Conservation (phyloP, 2,329 filamentous ascomycete genomes). For the Aspergillus sp. region DNA sequence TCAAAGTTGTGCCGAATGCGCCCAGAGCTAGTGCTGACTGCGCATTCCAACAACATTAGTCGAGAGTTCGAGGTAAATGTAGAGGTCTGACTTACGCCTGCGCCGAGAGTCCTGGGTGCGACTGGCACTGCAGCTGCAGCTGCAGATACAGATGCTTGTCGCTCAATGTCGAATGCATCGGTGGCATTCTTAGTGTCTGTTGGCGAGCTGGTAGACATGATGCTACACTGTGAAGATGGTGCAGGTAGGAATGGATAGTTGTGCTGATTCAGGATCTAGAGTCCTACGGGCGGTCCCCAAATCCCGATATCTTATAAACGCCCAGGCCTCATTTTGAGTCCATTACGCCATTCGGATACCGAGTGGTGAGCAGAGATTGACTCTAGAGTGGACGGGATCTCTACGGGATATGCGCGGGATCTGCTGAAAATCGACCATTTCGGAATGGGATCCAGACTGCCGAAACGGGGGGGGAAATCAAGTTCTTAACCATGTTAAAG, state of each 20-base stretch:
- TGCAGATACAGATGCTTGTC: slow-evolving; percentile 9
- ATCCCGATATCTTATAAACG: not conserved
- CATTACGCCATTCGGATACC: too few species aligned
- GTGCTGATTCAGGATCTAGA: not conserved
- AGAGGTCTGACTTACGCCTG: slow-evolving; percentile 20
- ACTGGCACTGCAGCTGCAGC: not conserved
- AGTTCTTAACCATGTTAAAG: too few species aligned
- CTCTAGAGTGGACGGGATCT: too few species aligned
- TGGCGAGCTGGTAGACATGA: not conserved
- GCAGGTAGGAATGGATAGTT: not conserved
- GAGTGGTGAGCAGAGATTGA: too few species aligned
- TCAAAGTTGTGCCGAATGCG: slow-evolving; percentile 57
- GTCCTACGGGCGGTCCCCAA: not conserved
- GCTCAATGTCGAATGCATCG: slow-evolving; percentile 18
- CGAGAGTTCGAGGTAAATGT: too few species aligned
- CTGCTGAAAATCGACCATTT: not conserved
- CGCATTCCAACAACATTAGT: too few species aligned
- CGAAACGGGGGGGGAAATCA: not conserved
- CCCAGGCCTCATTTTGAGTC: too few species aligned
- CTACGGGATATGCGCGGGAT: not conserved
- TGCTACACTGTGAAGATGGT: slow-evolving; percentile 9
- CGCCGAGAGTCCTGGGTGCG: slow-evolving; percentile 21
- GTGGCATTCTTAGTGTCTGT: slow-evolving; percentile 8
- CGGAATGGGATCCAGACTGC: not conserved
- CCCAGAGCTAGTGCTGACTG: slow-evolving; percentile 54